Percentiles rank a stretch among this genome's conserved stretches.
phyloP scores from a whole-genome alignment of 2,329 filamentous ascomycete species.

The Dryadomyces quercivorus region DNA sequence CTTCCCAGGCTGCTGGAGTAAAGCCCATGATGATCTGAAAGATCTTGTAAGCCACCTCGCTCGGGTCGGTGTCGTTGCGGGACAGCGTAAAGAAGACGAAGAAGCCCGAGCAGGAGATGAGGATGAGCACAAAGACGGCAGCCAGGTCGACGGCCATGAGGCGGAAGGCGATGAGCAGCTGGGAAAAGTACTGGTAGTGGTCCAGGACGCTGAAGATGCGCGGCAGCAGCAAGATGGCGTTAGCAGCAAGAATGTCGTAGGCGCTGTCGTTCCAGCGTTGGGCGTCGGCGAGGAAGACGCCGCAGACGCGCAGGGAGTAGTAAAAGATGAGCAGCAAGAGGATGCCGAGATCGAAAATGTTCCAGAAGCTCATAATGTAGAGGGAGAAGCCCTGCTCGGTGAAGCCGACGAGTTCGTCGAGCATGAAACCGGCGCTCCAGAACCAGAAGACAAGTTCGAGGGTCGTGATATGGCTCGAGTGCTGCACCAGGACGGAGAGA shows the following conservation, averaged over 20 bases:
- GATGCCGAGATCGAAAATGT: conserved; percentile 87
- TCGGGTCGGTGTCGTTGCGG: conserved; percentile 55
- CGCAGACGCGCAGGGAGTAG: conserved; percentile 80
- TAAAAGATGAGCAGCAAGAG: conserved; percentile 75
- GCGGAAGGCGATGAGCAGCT: conserved; percentile 83
- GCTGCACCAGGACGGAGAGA: conserved; percentile 64
- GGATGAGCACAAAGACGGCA: conserved; percentile 70
- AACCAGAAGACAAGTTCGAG: conserved; percentile 92
- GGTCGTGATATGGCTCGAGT: conserved; percentile 68
- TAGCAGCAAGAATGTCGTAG: conserved; percentile 87
- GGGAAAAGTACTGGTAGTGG: conserved; percentile 92
- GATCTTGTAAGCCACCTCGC: conserved; percentile 73
- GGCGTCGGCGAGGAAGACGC: conserved; percentile 68
- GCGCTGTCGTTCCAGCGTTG: conserved; percentile 69
- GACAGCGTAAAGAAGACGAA: conserved; percentile 90
- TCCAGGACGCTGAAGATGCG: conserved; percentile 87
- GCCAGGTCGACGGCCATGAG: conserved; percentile 87
- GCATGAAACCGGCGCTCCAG: conserved; percentile 94
- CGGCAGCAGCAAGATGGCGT: conserved; percentile 79
- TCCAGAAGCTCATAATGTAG: conserved; percentile 98
- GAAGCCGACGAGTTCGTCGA: conserved; percentile 91
- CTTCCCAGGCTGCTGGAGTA: conserved; percentile 87
- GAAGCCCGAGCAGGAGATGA: conserved; percentile 86
- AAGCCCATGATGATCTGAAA: conserved; percentile 96
- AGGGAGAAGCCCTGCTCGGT: conserved; percentile 93